Percentiles rank a stretch among this genome's conserved stretches.
Evolutionary conservation across 192 early-diverging fungal genomes (phyloP).

Genomic region (Entomortierella chlamydospora): DNA sequence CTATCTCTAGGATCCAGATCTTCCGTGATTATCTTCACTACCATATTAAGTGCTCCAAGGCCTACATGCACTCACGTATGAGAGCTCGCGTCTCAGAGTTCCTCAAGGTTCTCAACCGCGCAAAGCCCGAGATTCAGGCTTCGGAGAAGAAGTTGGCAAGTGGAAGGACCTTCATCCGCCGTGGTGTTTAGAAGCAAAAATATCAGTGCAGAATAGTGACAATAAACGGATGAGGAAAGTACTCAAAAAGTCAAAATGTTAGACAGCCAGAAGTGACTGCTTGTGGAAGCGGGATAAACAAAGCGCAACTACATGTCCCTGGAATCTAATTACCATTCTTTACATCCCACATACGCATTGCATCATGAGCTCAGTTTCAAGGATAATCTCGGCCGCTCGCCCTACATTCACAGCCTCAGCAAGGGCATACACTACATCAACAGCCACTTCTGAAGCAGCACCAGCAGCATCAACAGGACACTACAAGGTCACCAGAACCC

Average conservation of each 20-base stretch:
- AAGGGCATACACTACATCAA: conserved; percentile 33
- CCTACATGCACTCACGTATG: conserved; percentile 99
- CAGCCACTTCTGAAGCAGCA: conserved; percentile 8
- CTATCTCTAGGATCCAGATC: conserved; percentile 95
- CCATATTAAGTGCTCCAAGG: conserved; percentile 99
- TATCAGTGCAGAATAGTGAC: neutral
- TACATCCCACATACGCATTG: neutral
- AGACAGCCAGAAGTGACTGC: conserved; percentile 10
- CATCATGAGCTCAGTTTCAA: conserved; percentile 42
- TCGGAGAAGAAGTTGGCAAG: conserved; percentile 82
- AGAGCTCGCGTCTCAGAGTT: conserved; percentile 93
- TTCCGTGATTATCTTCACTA: conserved; percentile 99
- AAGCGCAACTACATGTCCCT: neutral
- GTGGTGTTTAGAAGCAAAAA: conserved; percentile 3
- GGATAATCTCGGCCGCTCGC: conserved; percentile 26
- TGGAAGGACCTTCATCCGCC: conserved; percentile 52
- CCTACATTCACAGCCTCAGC: conserved; percentile 19
- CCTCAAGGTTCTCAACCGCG: conserved; percentile 98
- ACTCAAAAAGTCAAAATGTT: neutral
- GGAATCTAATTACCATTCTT: neutral
- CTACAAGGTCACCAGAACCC: conserved; percentile 50
- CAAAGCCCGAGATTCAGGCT: conserved; percentile 89
- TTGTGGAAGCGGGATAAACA: conserved; percentile 12
- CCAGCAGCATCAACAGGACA: conserved; percentile 18
- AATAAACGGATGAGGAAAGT: neutral